These are phyloP conservation scores for Penicillium lividum DNA, from an alignment of 495 filamentous ascomycete genomes.

Conservation along the genomic window DNA sequence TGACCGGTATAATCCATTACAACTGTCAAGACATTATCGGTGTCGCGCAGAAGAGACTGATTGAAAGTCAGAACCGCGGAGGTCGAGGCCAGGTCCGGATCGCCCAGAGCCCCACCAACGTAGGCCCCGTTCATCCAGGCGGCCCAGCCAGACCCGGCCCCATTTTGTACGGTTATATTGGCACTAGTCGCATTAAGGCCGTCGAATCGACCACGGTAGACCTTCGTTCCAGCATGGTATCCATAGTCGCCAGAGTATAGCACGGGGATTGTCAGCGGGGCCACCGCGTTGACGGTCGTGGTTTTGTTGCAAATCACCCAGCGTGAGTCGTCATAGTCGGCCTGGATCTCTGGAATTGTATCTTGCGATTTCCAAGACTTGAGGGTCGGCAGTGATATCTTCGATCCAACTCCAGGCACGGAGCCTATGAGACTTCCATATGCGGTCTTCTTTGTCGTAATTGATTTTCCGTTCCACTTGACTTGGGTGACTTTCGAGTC, in stretches of 20 bases:
- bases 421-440: conserved; percentile 52
- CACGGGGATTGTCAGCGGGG: conserved; percentile 54
- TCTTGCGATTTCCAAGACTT: conserved; percentile 64
- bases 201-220: conserved; percentile 71
- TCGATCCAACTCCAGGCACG: conserved; percentile 42
- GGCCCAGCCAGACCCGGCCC: conserved; percentile 55
- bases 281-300: conserved; percentile 57
- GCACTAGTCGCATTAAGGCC: conserved; percentile 51
- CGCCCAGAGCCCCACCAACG: conserved; percentile 57
- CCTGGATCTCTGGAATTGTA: conserved; percentile 63
- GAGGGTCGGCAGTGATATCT: conserved; percentile 54
- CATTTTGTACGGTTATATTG: conserved; percentile 62
- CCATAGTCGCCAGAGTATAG: conserved; percentile 69
- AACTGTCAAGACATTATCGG: conserved; percentile 62
- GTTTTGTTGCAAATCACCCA: conserved; percentile 61
- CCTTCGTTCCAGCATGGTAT: conserved; percentile 63
- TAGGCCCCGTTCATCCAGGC: conserved; percentile 56
- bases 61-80: conserved; percentile 23
- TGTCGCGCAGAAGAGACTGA: conserved; percentile 47
- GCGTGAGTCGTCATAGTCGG: conserved; percentile 60
- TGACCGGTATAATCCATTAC: conserved; percentile 70
- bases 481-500: conserved; percentile 43
- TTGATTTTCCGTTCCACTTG: conserved; percentile 54
- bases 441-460: conserved; percentile 37
- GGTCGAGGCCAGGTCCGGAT: conserved; percentile 35